Percentiles rank a stretch among this genome's conserved stretches.
Evolutionary conservation across 352 stramenopile species (phyloP).

Genomic region (Globisporangium recalcitrans): DNA sequence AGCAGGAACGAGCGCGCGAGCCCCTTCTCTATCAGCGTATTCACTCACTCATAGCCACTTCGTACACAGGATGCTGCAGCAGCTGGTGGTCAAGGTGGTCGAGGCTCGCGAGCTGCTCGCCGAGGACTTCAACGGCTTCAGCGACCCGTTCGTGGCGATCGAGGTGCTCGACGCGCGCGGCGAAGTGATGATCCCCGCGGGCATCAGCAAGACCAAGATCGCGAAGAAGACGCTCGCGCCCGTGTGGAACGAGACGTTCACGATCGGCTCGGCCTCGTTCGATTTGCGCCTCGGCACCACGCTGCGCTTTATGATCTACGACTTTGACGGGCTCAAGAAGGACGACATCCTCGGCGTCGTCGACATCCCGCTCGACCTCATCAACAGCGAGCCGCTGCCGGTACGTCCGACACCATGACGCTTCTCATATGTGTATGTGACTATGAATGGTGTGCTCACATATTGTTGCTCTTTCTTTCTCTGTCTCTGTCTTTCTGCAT

Average conservation of each 20-base stretch:
- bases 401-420: no score
- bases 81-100: constrained; percentile 43
- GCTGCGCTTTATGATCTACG: constrained; percentile 49
- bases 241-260: constrained; percentile 43
- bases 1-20: not conserved
- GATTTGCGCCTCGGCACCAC: constrained; percentile 60
- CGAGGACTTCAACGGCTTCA: constrained; percentile 64
- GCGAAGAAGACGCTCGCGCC: constrained; percentile 45
- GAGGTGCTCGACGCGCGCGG: constrained; percentile 47
- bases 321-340: constrained; percentile 56
- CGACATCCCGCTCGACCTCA: constrained; percentile 53
- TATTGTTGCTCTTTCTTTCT: not conserved
- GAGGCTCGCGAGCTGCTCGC: constrained; percentile 55
- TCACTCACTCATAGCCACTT: not conserved
- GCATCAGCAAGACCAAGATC: constrained; percentile 43
- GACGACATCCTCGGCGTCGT: constrained; percentile 66
- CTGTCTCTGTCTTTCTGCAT: not conserved
- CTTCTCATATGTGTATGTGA: not conserved
- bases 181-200: constrained; percentile 29
- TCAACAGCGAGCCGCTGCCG: constrained; percentile 25
- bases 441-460: no score
- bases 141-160: constrained; percentile 65
- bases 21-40: not conserved
- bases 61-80: constrained; percentile 14
- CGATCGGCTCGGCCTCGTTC: constrained; percentile 36